Evolutionary conservation across 805 yeast genomes (phyloP).

Genomic region (Starmera quercuum): DNA sequence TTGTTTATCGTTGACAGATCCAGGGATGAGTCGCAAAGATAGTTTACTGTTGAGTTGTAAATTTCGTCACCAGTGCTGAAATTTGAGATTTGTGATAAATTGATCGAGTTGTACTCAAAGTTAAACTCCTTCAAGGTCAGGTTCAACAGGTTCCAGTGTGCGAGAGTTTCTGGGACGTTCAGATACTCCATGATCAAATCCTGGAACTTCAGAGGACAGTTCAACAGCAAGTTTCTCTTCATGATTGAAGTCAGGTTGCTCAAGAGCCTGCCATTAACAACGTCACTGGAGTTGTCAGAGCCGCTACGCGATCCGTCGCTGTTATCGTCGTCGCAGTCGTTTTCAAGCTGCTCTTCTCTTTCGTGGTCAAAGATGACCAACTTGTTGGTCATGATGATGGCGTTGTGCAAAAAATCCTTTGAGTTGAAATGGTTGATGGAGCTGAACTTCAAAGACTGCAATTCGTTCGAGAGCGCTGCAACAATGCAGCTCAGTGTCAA

Average conservation of each 20-base stretch:
- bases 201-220: constrained; percentile 41
- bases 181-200: constrained; percentile 43
- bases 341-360: no score
- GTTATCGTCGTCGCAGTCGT: no score
- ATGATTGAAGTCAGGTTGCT: constrained; percentile 8
- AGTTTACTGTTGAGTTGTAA: constrained; percentile 13
- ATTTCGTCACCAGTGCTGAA: constrained; percentile 15
- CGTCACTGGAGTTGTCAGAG: no score
- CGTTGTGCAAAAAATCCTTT: constrained; percentile 40
- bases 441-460: constrained; percentile 16
- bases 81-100: constrained; percentile 6
- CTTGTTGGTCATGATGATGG: constrained; percentile 45
- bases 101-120: constrained; percentile 4
- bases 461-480: constrained; percentile 15
- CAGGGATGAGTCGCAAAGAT: not conserved
- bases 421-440: constrained; percentile 18
- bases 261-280: no score
- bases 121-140: constrained; percentile 43
- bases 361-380: no score
- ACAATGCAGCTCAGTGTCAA: not conserved
- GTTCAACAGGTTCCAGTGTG: constrained; percentile 37
- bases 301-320: no score
- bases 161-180: constrained; percentile 27
- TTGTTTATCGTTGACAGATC: constrained; percentile 31
- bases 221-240: constrained; percentile 41